These are phyloP conservation scores for Dictyostelium capitatum DNA, from an alignment of 78 protist species.

Conservation along the genomic window DNA sequence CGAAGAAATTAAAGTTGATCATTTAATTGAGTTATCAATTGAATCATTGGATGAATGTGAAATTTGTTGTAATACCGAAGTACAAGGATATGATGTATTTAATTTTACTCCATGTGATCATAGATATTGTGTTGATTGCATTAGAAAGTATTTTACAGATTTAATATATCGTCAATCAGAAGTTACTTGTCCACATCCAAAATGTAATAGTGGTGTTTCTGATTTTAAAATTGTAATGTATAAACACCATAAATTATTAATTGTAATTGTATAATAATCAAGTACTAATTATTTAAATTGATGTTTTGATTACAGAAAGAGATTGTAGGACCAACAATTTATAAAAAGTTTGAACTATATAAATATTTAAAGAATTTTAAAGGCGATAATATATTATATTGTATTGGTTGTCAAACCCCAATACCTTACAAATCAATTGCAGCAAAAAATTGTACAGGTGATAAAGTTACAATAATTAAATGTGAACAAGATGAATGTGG, in stretches of 20 bases:
- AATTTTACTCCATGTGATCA: conserved; percentile 32
- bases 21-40: background rate
- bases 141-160: conserved; percentile 27
- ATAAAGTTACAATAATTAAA: background rate
- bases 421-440: conserved; percentile 6
- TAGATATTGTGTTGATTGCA: conserved; percentile 35
- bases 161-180: conserved; percentile 33
- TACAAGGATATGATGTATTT: background rate
- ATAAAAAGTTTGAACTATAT: conserved; percentile 26
- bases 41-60: conserved; percentile 33
- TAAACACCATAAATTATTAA: background rate
- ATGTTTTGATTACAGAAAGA: background rate
- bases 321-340: background rate
- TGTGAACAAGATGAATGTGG: conserved; percentile 47
- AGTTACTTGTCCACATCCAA: conserved; percentile 36
- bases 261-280: background rate
- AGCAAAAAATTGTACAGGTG: background rate
- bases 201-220: background rate
- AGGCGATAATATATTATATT: conserved; percentile 21
- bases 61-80: conserved; percentile 26
- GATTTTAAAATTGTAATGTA: background rate
- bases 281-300: background rate
- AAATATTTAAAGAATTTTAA: background rate
- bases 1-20: conserved; percentile 12
- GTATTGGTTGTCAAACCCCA: conserved; percentile 25